Conservation (phyloP, 495 filamentous ascomycete genomes). For the Penicillium longicatenatum region DNA sequence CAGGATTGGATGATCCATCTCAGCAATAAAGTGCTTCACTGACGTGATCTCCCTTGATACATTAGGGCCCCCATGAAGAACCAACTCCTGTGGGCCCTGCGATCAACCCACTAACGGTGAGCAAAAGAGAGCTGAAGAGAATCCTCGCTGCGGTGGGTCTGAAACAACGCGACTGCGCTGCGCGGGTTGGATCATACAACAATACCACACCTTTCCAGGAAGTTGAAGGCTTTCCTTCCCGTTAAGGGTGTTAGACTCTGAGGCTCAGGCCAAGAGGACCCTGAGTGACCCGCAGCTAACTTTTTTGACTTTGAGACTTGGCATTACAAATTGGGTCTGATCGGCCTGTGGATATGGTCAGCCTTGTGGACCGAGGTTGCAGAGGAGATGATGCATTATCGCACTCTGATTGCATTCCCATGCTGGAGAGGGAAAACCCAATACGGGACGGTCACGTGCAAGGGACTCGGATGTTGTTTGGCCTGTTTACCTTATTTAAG, state of each 20-base stretch:
- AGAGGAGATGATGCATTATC: neutral
- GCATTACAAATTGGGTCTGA: neutral
- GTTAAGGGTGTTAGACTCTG: no score
- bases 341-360: neutral
- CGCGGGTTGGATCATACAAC: neutral
- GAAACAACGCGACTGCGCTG: neutral
- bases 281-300: neutral
- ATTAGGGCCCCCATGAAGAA: neutral
- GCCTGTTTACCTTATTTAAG: neutral
- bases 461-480: neutral
- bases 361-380: slow-evolving; percentile 2
- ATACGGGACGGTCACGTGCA: neutral
- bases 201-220: no score
- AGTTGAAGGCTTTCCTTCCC: no score
- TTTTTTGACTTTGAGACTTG: neutral
- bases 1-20: neutral
- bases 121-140: no score
- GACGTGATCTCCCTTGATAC: neutral
- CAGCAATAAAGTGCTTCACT: neutral
- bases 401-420: neutral
- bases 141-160: no score
- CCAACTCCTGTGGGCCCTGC: neutral
- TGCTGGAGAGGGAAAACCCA: neutral
- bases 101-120: neutral
- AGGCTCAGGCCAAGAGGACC: neutral